phyloP scores from a whole-genome alignment of 192 early-diverging fungal species.

The Umbelopsis sp. region DNA sequence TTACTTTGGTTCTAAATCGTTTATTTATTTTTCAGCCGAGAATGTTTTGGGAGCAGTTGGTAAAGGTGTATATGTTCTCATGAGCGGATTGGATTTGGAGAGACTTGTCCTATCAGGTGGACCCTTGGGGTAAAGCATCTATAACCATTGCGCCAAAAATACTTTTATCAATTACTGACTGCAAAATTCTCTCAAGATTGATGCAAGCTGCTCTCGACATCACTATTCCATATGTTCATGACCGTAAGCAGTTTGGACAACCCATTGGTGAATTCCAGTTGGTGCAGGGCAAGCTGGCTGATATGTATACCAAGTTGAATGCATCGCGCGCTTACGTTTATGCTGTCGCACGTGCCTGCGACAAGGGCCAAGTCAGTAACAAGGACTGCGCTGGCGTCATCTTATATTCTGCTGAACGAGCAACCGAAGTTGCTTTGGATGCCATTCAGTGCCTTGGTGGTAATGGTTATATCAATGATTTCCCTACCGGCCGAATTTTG shows the following conservation, averaged over 20 bases:
- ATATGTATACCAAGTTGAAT: constrained; percentile 96
- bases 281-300: constrained; percentile 93
- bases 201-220: constrained; percentile 90
- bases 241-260: constrained; percentile 84
- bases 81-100: constrained; percentile 93
- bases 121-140: constrained; percentile 67
- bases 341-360: constrained; percentile 86
- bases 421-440: constrained; percentile 90
- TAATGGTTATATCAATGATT: constrained; percentile 95
- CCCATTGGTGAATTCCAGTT: constrained; percentile 89
- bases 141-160: no score
- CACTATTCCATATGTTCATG: constrained; percentile 83
- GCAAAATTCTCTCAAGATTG: constrained; percentile 44
- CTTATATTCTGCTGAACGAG: constrained; percentile 91
- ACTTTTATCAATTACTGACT: no score
- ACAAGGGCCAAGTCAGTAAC: constrained; percentile 75
- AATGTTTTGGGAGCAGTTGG: constrained; percentile 86
- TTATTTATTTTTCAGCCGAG: constrained; percentile 45
- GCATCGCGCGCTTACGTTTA: constrained; percentile 91
- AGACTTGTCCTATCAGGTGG: constrained; percentile 89
- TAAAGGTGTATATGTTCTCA: constrained; percentile 92
- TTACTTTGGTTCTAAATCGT: not conserved
- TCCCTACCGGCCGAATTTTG: constrained; percentile 82
- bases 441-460: constrained; percentile 95
- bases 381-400: constrained; percentile 95